These are phyloP conservation scores for Geranium brycei DNA, from an alignment of 345 rosid genomes.

Conservation along the genomic window DNA sequence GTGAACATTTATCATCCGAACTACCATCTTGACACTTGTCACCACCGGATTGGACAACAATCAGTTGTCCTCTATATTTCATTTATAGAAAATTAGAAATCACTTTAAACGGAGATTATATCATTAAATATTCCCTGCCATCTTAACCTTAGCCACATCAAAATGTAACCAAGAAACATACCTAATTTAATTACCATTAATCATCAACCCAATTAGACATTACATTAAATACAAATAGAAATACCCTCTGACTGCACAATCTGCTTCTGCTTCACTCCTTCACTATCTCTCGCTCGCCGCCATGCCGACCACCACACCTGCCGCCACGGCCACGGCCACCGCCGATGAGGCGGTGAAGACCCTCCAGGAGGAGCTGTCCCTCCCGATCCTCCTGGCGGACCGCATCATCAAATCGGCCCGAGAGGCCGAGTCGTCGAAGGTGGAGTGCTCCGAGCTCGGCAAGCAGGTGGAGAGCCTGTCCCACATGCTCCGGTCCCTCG, in stretches of 20 bases:
- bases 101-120: no score
- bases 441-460: slow-evolving; percentile 34
- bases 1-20: no score
- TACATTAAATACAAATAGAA: no score
- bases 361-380: slow-evolving; percentile 25
- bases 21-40: no score
- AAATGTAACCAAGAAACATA: background rate
- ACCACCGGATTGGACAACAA: no score
- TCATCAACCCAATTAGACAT: no score
- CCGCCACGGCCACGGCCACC: background rate
- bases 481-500: slow-evolving; percentile 42
- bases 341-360: slow-evolving; percentile 11
- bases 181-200: background rate
- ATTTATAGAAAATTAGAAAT: no score
- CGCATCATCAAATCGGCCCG: slow-evolving; percentile 29
- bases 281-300: background rate
- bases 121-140: no score
- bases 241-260: no score
- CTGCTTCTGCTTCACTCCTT: background rate
- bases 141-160: no score
- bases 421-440: slow-evolving; percentile 29
- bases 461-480: slow-evolving; percentile 35
- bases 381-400: slow-evolving; percentile 29
- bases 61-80: no score
- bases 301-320: slow-evolving; percentile 8